Base-by-base conservation (phyloP, 176 grass and related monocot genomes). In the Tuctoria greenei region DNA sequence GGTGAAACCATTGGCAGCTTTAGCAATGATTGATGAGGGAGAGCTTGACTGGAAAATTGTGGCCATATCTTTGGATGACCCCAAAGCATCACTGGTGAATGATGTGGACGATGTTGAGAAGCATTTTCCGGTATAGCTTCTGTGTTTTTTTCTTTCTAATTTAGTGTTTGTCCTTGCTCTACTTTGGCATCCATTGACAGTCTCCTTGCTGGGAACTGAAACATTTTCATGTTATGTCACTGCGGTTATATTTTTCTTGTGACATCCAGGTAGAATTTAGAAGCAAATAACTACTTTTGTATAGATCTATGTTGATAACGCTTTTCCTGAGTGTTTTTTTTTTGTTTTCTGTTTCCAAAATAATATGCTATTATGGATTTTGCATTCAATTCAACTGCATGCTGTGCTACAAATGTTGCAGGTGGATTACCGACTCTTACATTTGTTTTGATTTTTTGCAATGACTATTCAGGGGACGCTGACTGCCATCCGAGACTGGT, bases 1-100 rank as follows among this genome's bases (percentile, higher is more conserved):
- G 70, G 95, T 99, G 64, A 99, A 99, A 54, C 95, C 95, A 5
- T 90, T 99, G 81, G 95, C 87, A 59, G 89, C 95, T 90, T 88
- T 99, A 74, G 95, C 95, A 34, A 99, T 99, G 95, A 95, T 99
- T 77, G 95, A 99, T 25, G 95, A 98, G 68, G 95, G 95, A 36
- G 91, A 94, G 76, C 91, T 98, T 73, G 95, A 98, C 72, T 98
- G 95, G 95, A 99, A 99, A 75, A 95, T 99, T 28, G 86, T 99
- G 79, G 91, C 89, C 69, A 92, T 99, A 66, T 99, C 95, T 67
- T 81, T 99, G 85, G 89, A 99, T 77, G 95, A 99, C 69, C 91
- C 95, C 16, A 93, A 88, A 95, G 95, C 95, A 82, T 90, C 91
- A 77, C 87, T 99, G 70, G 95, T 99, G 62, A 92, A 99, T 86